Evolutionary conservation across 345 rosid species (phyloP).

Genomic region (Nephelium lappaceum): DNA sequence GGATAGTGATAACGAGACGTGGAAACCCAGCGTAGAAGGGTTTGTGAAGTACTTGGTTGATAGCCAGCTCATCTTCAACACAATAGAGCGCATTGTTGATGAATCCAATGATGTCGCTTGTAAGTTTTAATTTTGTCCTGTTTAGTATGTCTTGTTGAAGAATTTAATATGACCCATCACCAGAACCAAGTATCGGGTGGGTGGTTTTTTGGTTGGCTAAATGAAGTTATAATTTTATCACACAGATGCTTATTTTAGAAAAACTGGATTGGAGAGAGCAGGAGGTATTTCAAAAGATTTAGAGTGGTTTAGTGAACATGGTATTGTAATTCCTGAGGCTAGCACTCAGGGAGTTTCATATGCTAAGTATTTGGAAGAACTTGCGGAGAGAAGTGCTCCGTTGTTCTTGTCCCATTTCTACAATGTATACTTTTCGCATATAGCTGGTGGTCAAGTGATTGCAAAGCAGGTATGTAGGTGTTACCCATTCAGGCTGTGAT

Average conservation of each 20-base stretch:
- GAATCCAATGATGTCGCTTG: conserved; percentile 81
- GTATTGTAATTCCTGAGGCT: conserved; percentile 57
- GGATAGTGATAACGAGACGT: conserved; percentile 34
- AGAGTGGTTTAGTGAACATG: conserved; percentile 59
- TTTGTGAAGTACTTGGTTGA: conserved; percentile 74
- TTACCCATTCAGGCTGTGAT: not conserved
- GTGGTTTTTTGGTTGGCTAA: not conserved
- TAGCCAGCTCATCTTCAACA: conserved; percentile 72
- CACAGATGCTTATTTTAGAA: conserved; percentile 92
- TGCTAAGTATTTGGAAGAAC: conserved; percentile 68
- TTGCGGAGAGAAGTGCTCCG: conserved; percentile 71
- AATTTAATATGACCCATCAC: not conserved
- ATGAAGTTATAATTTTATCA: conserved; percentile 2
- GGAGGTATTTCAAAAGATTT: conserved; percentile 64
- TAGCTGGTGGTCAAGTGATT: conserved; percentile 86
- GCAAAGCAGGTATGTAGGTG: conserved; percentile 59
- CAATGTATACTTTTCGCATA: conserved; percentile 87
- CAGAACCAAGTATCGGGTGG: not conserved
- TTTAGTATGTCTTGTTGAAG: not conserved
- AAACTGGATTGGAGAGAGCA: conserved; percentile 82
- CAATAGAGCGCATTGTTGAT: conserved; percentile 75
- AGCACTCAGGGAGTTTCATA: conserved; percentile 66
- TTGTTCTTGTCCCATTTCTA: conserved; percentile 84
- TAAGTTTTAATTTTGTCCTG: conserved; percentile 33
- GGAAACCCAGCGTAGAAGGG: conserved; percentile 75